Base-by-base conservation (phyloP, 2,329 filamentous ascomycete species). In the Curvularia lunata region DNA sequence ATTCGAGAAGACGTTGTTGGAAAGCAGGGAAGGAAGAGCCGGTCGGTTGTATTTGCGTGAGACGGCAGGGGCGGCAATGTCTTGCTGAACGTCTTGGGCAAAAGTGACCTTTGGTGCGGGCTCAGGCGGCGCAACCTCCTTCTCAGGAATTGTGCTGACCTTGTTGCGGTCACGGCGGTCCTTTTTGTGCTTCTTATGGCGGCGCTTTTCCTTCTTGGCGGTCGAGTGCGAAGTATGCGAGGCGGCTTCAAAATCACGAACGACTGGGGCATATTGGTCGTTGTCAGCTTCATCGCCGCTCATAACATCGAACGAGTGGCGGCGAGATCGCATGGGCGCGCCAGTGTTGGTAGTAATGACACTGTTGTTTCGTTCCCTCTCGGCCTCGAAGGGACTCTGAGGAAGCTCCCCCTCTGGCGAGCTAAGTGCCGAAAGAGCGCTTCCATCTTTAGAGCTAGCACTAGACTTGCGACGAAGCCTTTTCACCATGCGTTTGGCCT, bases 401-500 rank as follows among this genome's bases (percentile, higher is more conserved):
- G 75, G 64, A 40, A 73, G 66, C 63, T 80, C 74, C 21, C 75
- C 66, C 34, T 79, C 80, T 9, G 80, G 79, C 18, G 81, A 81
- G 55, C 78, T 79, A 49, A 79, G 64, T n/a, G 75, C 74, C 5
- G 82, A 82, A 3, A 78, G 76, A 4, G 76, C 68, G 2, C 75
- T 75, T 2, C 83, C 86, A 13, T 91, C 89, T 59, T 85, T 85
- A 23, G 88, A 92, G 68, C 86, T 86, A 32, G 84, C 82, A 65
- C 89, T 94, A 0, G 90, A 93, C 81, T 94, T 96, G 76, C 91
- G 88, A 63, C 86, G 87, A 69, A 86, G 86, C 52, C 88, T 82
- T 58, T 87, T 88, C 67, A 96, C 88, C 23, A 89, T 90, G 65
- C 89, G 84, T 76, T 88, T 91, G 75, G 96, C 86, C 58, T 88